phyloP scores from a whole-genome alignment of 2,329 filamentous ascomycete species.

The Neoarthrinium moseri region DNA sequence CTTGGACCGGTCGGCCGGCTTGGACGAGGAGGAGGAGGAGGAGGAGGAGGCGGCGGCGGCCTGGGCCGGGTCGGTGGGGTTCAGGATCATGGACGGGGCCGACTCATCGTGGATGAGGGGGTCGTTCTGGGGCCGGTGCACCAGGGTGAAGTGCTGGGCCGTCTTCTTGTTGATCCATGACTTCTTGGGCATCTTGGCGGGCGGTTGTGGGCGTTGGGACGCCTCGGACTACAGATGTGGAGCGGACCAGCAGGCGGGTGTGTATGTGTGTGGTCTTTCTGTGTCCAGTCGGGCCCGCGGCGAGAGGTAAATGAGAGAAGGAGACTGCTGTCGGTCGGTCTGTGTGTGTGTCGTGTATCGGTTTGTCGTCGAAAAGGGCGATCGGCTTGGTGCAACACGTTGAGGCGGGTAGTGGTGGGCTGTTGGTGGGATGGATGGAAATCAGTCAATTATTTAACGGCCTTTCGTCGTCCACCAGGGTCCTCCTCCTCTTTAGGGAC shows the following conservation, averaged over 20 bases:
- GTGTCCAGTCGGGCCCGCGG: no score
- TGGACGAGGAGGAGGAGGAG: no score
- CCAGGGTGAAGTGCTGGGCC: conserved; percentile 89
- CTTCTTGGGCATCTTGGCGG: conserved; percentile 7
- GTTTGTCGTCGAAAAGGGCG: no score
- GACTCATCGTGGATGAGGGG: conserved; percentile 90
- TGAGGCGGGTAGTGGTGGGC: no score
- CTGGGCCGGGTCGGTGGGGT: conserved; percentile 63
- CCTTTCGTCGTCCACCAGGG: neutral
- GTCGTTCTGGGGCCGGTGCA: conserved; percentile 96
- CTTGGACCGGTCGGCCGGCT: no score
- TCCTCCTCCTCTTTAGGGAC: conserved; percentile 1
- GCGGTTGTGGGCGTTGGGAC: neutral
- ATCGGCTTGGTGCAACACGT: no score
- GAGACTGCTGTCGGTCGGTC: neutral
- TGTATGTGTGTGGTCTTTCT: no score
- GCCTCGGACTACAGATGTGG: no score
- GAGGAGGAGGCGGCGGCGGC: conserved; percentile 45
- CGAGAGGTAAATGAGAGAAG: neutral
- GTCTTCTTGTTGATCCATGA: conserved; percentile 70
- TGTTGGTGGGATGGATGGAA: neutral
- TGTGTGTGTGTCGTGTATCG: no score
- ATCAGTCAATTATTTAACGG: no score
- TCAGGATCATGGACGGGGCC: conserved; percentile 87
- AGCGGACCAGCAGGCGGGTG: no score